phyloP scores from a whole-genome alignment of 2,329 filamentous ascomycete species.

The Ceratocystis destructans region DNA sequence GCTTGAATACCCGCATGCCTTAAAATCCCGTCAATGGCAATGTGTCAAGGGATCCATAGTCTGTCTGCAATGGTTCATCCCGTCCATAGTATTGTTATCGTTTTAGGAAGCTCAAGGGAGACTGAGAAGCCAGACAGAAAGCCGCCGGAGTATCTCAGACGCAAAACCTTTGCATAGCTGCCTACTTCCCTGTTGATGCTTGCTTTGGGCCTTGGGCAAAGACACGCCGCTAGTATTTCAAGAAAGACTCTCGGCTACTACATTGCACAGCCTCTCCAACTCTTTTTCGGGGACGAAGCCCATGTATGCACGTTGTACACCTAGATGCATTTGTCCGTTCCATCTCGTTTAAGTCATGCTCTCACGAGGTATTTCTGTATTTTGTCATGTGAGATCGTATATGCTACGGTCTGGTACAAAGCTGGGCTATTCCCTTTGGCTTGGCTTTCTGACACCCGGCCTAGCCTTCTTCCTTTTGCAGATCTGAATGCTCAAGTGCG shows the following conservation, averaged over 20 bases:
- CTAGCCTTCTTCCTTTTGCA: not conserved
- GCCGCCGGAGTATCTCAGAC: not conserved
- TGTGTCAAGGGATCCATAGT: not conserved
- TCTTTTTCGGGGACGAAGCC: not conserved
- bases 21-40: not conserved
- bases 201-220: not conserved
- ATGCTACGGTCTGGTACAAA: not conserved
- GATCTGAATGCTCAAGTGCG: not conserved
- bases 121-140: not conserved
- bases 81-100: not conserved
- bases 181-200: not conserved
- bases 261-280: not conserved
- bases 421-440: not conserved
- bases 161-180: not conserved
- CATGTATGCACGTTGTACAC: not conserved
- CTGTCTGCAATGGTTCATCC: not conserved
- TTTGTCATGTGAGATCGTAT: not conserved
- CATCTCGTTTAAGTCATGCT: not conserved
- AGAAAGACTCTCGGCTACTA: not conserved
- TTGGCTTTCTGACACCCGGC: not conserved
- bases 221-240: not conserved
- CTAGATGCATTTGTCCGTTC: not conserved
- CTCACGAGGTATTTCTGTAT: conserved; percentile 2
- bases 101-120: conserved; percentile 1
- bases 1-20: not conserved